phyloP scores from a whole-genome alignment of 192 early-diverging fungal genomes.

The Podila epigama region DNA sequence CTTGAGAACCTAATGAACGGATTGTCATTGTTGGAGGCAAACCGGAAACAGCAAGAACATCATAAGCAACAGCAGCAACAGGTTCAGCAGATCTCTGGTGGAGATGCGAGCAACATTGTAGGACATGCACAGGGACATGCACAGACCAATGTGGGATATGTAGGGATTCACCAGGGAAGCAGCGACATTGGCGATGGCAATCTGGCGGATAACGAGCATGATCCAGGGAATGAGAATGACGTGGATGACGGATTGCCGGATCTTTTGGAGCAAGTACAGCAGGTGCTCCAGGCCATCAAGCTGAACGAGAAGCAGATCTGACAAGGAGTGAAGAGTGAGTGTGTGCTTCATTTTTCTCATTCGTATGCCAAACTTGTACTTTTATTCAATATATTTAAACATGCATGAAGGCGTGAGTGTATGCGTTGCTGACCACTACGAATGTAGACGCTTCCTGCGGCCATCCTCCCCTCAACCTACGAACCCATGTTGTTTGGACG shows the following conservation, averaged over 20 bases:
- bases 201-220: constrained; percentile 33
- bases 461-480: no score
- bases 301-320: constrained; percentile 27
- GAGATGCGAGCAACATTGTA: no score
- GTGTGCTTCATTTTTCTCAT: no score
- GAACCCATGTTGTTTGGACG: no score
- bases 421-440: no score
- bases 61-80: background rate
- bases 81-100: no score
- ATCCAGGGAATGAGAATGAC: constrained; percentile 20
- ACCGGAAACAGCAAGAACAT: constrained; percentile 23
- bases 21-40: constrained; percentile 30
- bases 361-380: no score
- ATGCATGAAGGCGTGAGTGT: no score
- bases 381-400: constrained; percentile 1
- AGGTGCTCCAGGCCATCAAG: constrained; percentile 38
- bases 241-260: constrained; percentile 33
- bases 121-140: no score
- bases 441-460: no score
- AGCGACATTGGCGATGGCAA: constrained; percentile 37
- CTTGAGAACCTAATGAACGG: constrained; percentile 42
- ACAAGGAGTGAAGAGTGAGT: no score
- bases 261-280: constrained; percentile 40
- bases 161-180: constrained; percentile 2
- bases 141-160: no score